Evolutionary conservation across 2,329 filamentous ascomycete species (phyloP).

Genomic region (Stachybotrys elegans): DNA sequence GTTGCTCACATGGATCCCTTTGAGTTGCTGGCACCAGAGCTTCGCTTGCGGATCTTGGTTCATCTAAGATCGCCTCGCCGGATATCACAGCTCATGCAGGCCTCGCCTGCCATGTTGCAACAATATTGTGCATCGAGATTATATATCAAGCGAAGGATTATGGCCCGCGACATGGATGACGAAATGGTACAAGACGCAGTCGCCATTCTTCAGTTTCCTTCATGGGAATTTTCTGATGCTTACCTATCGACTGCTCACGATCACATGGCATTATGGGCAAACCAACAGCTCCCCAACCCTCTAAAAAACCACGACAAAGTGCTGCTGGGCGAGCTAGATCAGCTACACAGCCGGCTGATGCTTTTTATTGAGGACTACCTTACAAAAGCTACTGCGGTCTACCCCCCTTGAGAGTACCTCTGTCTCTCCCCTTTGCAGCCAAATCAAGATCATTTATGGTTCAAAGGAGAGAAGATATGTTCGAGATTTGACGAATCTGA

Average conservation of each 20-base stretch:
- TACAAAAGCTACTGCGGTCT: constrained; percentile 10
- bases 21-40: constrained; percentile 4
- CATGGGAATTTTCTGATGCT: neutral
- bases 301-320: neutral
- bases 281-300: constrained; percentile 6
- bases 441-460: constrained; percentile 1
- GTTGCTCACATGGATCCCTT: constrained; percentile 13
- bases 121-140: too few relatives aligned
- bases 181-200: too few relatives aligned
- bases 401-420: constrained; percentile 7
- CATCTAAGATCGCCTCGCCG: constrained; percentile 1
- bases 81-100: neutral
- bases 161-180: too few relatives aligned
- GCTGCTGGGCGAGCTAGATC: neutral
- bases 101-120: too few relatives aligned
- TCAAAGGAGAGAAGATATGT: constrained; percentile 1
- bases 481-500: constrained; percentile 1
- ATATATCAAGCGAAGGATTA: too few relatives aligned
- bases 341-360: constrained; percentile 3
- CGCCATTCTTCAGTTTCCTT: too few relatives aligned
- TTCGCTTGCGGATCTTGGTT: constrained; percentile 2
- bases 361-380: constrained; percentile 12
- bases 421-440: constrained; percentile 6
- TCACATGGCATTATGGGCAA: constrained; percentile 3
- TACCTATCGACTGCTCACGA: neutral